Conservation (phyloP, 2,329 filamentous ascomycete species). For the Blastomyces gilchristii region DNA sequence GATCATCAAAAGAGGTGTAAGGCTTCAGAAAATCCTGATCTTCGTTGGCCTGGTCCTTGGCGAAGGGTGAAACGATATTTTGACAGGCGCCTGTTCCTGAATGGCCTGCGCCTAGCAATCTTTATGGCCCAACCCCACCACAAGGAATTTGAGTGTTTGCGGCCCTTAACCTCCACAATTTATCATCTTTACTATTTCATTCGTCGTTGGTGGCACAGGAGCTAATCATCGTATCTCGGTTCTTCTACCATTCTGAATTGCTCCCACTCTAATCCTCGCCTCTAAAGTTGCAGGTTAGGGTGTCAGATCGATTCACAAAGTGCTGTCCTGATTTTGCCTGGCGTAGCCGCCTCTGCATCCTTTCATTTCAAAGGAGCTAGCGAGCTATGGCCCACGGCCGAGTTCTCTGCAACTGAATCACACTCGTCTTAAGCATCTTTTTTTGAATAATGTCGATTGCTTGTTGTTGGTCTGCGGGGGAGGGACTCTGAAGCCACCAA, state of each 20-base stretch:
- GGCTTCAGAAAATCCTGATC: not conserved
- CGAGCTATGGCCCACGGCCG: not conserved
- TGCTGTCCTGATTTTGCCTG: not conserved
- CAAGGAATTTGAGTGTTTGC: not conserved
- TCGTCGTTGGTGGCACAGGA: conserved; percentile 4
- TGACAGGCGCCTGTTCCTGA: not conserved
- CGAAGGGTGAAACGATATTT: not conserved
- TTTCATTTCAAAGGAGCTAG: not conserved
- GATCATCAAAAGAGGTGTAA: not conserved
- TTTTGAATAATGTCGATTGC: not conserved
- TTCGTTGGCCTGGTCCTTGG: not conserved
- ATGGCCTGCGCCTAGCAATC: not conserved
- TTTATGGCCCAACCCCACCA: not conserved
- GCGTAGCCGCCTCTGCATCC: not conserved
- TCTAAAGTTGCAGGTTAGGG: not conserved
- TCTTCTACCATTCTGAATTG: not conserved
- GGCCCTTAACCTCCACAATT: not conserved
- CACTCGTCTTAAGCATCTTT: not conserved
- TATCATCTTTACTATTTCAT: not conserved
- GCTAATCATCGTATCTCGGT: not conserved
- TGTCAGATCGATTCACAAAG: not conserved
- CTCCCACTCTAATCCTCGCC: not conserved
- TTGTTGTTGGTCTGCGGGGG: not conserved
- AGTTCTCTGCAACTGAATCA: not conserved
- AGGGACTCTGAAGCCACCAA: not conserved